Percentiles rank a stretch among this genome's conserved stretches.
phyloP scores from a whole-genome alignment of 495 filamentous ascomycete species.

The Penicillium subrubescens region DNA sequence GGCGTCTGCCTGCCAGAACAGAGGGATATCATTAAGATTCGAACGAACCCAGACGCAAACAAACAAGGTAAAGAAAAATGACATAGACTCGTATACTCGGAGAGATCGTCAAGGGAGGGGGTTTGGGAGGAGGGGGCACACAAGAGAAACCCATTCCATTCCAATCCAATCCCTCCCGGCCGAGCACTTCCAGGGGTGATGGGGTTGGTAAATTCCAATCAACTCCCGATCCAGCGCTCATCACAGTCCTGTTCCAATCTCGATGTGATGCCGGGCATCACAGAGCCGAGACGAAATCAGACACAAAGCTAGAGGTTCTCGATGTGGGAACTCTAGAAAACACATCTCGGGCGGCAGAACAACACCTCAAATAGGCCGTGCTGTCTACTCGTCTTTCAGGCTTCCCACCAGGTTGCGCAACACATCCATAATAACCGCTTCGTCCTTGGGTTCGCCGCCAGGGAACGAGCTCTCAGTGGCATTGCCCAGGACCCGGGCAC shows the following conservation, averaged over 20 bases:
- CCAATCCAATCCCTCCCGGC: conserved; percentile 9
- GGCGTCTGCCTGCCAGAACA: conserved; percentile 28
- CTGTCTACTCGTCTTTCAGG: conserved; percentile 38
- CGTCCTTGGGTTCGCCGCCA: conserved; percentile 50
- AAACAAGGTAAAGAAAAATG: conserved; percentile 11
- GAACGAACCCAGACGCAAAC: conserved; percentile 29
- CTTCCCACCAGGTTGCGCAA: conserved; percentile 46
- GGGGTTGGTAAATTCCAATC: background rate
- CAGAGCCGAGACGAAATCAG: background rate
- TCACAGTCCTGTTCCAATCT: background rate
- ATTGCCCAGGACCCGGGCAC: conserved; percentile 46
- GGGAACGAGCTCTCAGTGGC: conserved; percentile 51
- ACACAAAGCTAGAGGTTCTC: background rate
- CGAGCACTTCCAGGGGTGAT: conserved; percentile 10
- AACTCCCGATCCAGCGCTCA: conserved; percentile 9
- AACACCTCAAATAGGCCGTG: conserved; percentile 4
- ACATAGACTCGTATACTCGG: conserved; percentile 36
- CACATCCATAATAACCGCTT: conserved; percentile 48
- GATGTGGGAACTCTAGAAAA: background rate
- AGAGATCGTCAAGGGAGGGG: conserved; percentile 29
- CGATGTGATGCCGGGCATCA: background rate
- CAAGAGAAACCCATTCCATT: background rate
- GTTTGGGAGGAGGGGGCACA: background rate
- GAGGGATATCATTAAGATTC: conserved; percentile 40
- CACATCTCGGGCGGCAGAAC: background rate